phyloP scores from a whole-genome alignment of 2,329 filamentous ascomycete genomes.

The Trichophyton mentagrophytes region DNA sequence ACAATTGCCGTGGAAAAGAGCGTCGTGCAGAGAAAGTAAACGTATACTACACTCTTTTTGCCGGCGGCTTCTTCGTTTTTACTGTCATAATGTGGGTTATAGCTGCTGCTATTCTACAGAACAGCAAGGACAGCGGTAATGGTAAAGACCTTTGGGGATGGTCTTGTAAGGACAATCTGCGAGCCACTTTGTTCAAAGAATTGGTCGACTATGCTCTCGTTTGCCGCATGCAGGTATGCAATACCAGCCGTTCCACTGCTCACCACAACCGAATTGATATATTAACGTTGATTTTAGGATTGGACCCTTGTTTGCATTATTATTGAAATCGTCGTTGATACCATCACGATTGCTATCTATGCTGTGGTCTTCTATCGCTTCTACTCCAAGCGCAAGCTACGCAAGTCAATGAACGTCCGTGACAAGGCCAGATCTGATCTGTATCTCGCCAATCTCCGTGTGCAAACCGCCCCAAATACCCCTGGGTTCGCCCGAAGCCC shows the following conservation, averaged over 20 bases:
- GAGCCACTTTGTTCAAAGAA: slow-evolving; percentile 61
- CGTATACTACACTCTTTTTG: slow-evolving; percentile 91
- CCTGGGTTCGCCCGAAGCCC: slow-evolving; percentile 68
- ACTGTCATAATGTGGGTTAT: slow-evolving; percentile 86
- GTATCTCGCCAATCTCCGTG: slow-evolving; percentile 73
- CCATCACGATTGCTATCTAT: slow-evolving; percentile 85
- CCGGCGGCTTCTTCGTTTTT: slow-evolving; percentile 85
- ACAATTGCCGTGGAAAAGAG: slow-evolving; percentile 83
- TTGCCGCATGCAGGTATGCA: slow-evolving; percentile 67
- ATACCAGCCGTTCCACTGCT: neutral
- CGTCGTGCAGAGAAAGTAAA: slow-evolving; percentile 79
- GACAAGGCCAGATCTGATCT: slow-evolving; percentile 90
- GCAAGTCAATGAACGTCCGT: slow-evolving; percentile 91
- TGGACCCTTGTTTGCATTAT: slow-evolving; percentile 95
- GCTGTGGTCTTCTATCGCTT: slow-evolving; percentile 92
- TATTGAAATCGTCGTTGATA: slow-evolving; percentile 88
- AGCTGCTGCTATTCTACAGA: slow-evolving; percentile 72
- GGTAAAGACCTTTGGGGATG: slow-evolving; percentile 95
- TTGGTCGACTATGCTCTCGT: slow-evolving; percentile 81
- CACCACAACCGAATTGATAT: slow-evolving; percentile 16
- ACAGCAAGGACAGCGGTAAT: slow-evolving; percentile 55
- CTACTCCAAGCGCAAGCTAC: slow-evolving; percentile 88
- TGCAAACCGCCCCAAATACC: slow-evolving; percentile 88
- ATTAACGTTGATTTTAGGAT: slow-evolving; percentile 44
- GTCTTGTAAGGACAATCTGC: slow-evolving; percentile 85